Evolutionary conservation across 2,329 filamentous ascomycete species (phyloP).

Genomic region (Fusarium sp.): DNA sequence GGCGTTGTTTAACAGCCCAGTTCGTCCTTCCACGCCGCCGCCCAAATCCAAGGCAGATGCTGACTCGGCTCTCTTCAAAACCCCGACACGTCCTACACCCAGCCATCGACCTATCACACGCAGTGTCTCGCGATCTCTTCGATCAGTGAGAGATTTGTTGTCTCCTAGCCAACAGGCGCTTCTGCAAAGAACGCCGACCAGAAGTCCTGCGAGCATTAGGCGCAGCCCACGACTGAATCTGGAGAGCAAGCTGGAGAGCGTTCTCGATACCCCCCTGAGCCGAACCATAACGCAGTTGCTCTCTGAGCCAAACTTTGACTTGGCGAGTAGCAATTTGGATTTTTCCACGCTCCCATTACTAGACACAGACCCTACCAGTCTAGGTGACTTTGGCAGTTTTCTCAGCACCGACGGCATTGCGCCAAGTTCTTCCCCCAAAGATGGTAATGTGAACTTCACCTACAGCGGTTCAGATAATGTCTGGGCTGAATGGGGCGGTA

Average conservation of each 20-base stretch:
- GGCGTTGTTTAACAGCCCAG: conserved; percentile 72
- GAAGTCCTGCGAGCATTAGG: conserved; percentile 51
- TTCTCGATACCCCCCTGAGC: conserved; percentile 68
- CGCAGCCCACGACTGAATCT: conserved; percentile 58
- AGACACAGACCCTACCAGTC: conserved; percentile 48
- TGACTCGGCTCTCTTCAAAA: conserved; percentile 65
- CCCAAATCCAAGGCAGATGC: conserved; percentile 54
- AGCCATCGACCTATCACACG: conserved; percentile 70
- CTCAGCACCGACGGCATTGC: conserved; percentile 59
- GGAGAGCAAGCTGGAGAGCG: conserved; percentile 50
- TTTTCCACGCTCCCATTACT: conserved; percentile 53
- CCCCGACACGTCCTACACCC: conserved; percentile 70
- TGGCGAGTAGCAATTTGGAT: conserved; percentile 57
- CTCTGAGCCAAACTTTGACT: conserved; percentile 63
- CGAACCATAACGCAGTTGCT: conserved; percentile 72
- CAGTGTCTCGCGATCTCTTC: conserved; percentile 67
- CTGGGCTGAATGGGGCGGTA: conserved; percentile 46
- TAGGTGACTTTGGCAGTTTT: conserved; percentile 60
- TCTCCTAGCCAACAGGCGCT: conserved; percentile 57
- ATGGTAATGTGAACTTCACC: conserved; percentile 43
- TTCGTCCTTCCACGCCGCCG: conserved; percentile 63
- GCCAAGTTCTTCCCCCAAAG: conserved; percentile 60
- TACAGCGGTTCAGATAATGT: conserved; percentile 45
- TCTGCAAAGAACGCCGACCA: conserved; percentile 61
- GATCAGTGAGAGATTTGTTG: conserved; percentile 55